Evolutionary conservation across 306 rosid species (phyloP), one percentile per base, ranked within the genome.

Genomic region (Oemleria cerasiformis): DNA sequence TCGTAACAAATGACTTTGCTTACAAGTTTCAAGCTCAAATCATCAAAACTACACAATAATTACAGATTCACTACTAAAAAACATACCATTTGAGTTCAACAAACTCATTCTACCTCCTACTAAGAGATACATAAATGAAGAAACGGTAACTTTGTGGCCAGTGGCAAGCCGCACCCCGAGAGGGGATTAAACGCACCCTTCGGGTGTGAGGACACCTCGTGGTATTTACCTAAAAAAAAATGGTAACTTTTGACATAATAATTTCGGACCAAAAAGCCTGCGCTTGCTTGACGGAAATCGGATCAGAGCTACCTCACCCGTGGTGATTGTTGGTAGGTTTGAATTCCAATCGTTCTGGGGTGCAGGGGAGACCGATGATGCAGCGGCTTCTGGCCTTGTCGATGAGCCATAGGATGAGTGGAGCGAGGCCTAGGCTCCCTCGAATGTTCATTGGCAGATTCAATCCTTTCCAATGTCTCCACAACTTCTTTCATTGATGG

Each of bases 401-500:
- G 79, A 75, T 71, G 86, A 54, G 74, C 75, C 43, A 56, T 54
- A 38, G 91, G 72, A 19, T 57, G 79, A 49, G 77, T 23, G 20
- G 88, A 68, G 7, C 66, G 81, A 30, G 23, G 64, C 70, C 82
- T 79, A 13, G 86, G 88, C 55, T 86, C 90, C 65, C 68, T 78
- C 9, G 82, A 65, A 71, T 20, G 82, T 70, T 88, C 87, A 34
- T 74, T 77, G 39, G 79, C 82, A 21, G 92, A 74, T 74, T 92
- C 87, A 42, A 90, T 78, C 57, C 84, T 81, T 78, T 81, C 89
- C 78, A 95, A 73, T 71, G 2, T 80, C 76, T 84, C 96, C 77
- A 94, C 75, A 23, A 94, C 97, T 63, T 86, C 87, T 43, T 84
- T 83, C 99, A 95, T 95, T 38, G 99, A 75, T 7, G 99, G 99